Evolutionary conservation across 2,329 filamentous ascomycete species (phyloP), one percentile per base, ranked within the genome.

Genomic region (Calonectria hawksworthii): DNA sequence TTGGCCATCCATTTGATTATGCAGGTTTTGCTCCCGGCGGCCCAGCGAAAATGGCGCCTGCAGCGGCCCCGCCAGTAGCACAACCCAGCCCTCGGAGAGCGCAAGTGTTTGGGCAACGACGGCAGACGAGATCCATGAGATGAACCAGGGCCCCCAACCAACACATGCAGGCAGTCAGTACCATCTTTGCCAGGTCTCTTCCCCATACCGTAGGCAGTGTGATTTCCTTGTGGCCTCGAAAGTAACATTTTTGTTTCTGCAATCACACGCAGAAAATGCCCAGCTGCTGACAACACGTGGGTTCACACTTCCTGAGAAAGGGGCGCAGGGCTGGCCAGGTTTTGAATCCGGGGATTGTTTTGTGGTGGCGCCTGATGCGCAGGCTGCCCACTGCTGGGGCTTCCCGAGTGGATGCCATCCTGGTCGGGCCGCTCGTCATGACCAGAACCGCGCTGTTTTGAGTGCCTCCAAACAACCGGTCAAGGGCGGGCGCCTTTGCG

Each of bases 341-440:
- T 80, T 47, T 79, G 76, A 80, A 76, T 77, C 80, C 72, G 77
- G 80, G 78, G 78, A 79, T 80, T 78, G 76, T 74, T 76, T 74
- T 79, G 78, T 74, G 78, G 80, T 81, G 80, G 80, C 80, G 80
- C 79, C 78, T 79, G 76, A 79, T 81, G 79, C 79, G 38, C 52
- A 76, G 78, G 79, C 75, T 81, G 79, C 78, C 78, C 80, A 79
- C 80, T 80, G 78, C 80, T 81, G 80, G 80, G 78, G 80, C 78
- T 81, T 81, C 79, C 78, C 77, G 74, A 77, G 80, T 82, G 80
- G 80, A 82, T 81, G 80, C 75, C 75, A 80, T 80, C 80, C 79
- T 79, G 79, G 80, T 80, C 78, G 75, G 70, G 77, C 78, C 82
- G 78, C 75, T 76, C 77, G 77, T 78, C 79, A 82, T 79, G 75